A percentile compares a stretch with the other conserved stretches of the same genome.
Conservation (phyloP, 768 basidiomycete species). For the Strobilomyces dryophilus region DNA sequence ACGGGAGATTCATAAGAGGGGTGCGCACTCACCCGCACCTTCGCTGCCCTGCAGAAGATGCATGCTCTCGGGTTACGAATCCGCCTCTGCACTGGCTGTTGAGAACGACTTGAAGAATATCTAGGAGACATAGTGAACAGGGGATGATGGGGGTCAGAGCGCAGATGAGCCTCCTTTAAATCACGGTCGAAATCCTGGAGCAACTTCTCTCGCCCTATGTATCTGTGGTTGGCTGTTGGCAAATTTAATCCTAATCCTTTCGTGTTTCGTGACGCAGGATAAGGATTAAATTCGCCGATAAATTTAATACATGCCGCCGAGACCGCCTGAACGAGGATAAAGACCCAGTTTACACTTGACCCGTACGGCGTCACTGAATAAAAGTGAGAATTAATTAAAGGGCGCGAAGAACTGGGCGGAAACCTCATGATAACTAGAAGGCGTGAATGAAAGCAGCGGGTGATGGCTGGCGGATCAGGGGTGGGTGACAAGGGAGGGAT, state of each 20-base stretch:
- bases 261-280: constrained; percentile 7
- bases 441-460: constrained; percentile 24
- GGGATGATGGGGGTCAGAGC: constrained; percentile 7
- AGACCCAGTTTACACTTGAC: constrained; percentile 5
- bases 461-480: constrained; percentile 27
- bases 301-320: constrained; percentile 10
- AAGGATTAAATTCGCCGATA: constrained; percentile 11
- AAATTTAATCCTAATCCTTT: constrained; percentile 3
- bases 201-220: constrained; percentile 2
- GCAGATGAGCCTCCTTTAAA: constrained; percentile 15
- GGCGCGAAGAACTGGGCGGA: constrained; percentile 19
- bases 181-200: constrained; percentile 7
- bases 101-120: constrained; percentile 5
- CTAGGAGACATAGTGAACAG: constrained; percentile 13
- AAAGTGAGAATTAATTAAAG: constrained; percentile 26
- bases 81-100: constrained; percentile 12
- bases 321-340: constrained; percentile 14
- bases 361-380: constrained; percentile 14
- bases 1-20: background rate
- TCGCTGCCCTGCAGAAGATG: constrained; percentile 16
- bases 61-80: constrained; percentile 16
- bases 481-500: constrained; percentile 19
- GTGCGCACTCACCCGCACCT: constrained; percentile 11
- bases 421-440: constrained; percentile 31
- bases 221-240: constrained; percentile 9